Evolutionary conservation across 306 rosid species (phyloP), one percentile per base, ranked within the genome.

Genomic region (Vachellia collinsii): DNA sequence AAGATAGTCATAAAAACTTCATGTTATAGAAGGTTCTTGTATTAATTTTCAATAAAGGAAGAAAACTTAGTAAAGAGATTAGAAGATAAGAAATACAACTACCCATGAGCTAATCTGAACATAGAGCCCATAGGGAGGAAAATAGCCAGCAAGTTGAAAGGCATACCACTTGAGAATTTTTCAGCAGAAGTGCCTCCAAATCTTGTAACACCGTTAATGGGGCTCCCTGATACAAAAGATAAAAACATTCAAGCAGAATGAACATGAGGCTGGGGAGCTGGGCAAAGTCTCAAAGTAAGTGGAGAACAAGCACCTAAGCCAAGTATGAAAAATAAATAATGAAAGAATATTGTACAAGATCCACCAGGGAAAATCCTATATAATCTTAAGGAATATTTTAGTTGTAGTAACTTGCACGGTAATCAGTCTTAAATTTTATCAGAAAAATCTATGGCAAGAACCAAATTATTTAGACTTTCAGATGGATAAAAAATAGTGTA

Each of bases 151-250:
- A 29, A 43, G 76, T 74, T 81, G 79, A 38, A 53, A 84, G 51
- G 23, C 80, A 70, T 91, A 94, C 99, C 99, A 73, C 95, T 80
- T 84, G 95, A 63, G 86, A 87, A 89, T 88, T 81, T 79, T 81
- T 83, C 48, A 91, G 93, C 86, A 94, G 81, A 84, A 92, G 92
- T 29, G 68, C 80, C 89, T 92, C 99, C 92, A 94, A 84, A 83
- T 92, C 97, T 72, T 85, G 86, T 75, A 91, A 76, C 83, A 94
- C 94, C 16, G 88, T 72, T 63, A 83, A 46, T 67, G 97, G 88
- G 63, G 97, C 94, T 56, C 81, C 97, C 99, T 94, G 90, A 83
- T 67, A 56, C 70, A 72, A 74, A 84, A 76, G 79, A 87, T 67
- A 84, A 38, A 58, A 68, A 5, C 69, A 85, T 36, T 61, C 73